Evolutionary conservation across 140 eudicot genomes (phyloP).

Genomic region (Anethum foeniculum): DNA sequence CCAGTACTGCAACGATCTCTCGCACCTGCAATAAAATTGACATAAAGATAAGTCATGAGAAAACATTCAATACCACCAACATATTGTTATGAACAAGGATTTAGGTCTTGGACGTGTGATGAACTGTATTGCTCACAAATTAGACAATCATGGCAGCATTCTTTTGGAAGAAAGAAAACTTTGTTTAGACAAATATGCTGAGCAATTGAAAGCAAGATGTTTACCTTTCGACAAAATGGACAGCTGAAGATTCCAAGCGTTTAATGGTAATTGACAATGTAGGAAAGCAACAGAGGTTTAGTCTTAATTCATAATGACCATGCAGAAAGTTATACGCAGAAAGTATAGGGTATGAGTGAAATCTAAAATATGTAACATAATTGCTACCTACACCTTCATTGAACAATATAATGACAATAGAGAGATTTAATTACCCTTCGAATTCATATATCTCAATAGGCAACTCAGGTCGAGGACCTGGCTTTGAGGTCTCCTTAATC

Average conservation of each 20-base stretch:
- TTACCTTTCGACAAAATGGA: conserved; percentile 99
- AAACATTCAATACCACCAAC: not conserved
- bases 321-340: not conserved
- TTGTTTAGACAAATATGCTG: not conserved
- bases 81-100: not conserved
- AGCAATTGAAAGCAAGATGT: not conserved
- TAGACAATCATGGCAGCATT: not conserved
- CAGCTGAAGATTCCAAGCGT: conserved; percentile 59
- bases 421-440: conserved; percentile 50
- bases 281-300: conserved; percentile 25
- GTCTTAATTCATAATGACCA: conserved; percentile 21
- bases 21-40: conserved; percentile 49
- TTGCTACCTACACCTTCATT: not conserved
- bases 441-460: conserved; percentile 95
- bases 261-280: conserved; percentile 20
- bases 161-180: not conserved
- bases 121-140: not conserved
- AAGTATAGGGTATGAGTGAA: not conserved
- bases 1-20: conserved; percentile 91
- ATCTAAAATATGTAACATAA: not conserved
- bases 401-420: conserved; percentile 1
- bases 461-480: conserved; percentile 88
- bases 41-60: conserved; percentile 7
- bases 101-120: not conserved
- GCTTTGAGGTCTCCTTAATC: conserved; percentile 70